Evolutionary conservation across 2,329 filamentous ascomycete species (phyloP), one percentile per base, ranked within the genome.

Genomic region (Fusarium euwallaceae): DNA sequence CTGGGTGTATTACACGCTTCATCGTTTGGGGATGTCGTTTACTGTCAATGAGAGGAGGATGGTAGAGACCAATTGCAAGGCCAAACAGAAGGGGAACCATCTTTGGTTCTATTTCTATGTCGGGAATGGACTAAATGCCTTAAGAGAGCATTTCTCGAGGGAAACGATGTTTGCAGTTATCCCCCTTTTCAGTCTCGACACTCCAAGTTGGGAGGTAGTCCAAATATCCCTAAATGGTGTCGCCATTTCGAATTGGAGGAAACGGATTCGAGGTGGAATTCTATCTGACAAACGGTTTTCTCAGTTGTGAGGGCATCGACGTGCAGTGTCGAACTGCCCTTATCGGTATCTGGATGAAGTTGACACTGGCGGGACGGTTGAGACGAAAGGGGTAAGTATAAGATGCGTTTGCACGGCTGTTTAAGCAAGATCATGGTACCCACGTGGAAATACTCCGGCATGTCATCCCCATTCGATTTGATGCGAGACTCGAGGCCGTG

Each of bases 21-120:
- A 2, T 32, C 11, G 51, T 55, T 34, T 55, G 51, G n/a, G n/a
- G 20, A 59, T 66, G 6, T 51, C 60, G 51, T 55, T 32, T 55
- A 55, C 51, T 55, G 3, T 32, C 4, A 20, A 61, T 9, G 70
- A 77, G 53, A 71, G 66, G 17, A 63, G 66, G 36, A 53, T 14
- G 27, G 9, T 32, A 14, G 27, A 9, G 10, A 14, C 14, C 17
- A 14, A 55, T 34, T 34, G 1, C 6, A 14, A 32, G 2, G 27
- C 14, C 27, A 34, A 55, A 55, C 17, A n/a, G 34, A 32, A 55
- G 27, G 27, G 27, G 27, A 12, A 53, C 20, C 2, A 6, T 20
- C 1, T 4, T 14, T 16, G 4, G 6, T 10, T 32, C 27, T 20
- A 6, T 32, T 55, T 55, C 51, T 6, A 32, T 5, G 17, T 20